Evolutionary conservation across 352 stramenopile species (phyloP), one percentile per base, ranked within the genome.

Genomic region (Phytophthora podocarpi): DNA sequence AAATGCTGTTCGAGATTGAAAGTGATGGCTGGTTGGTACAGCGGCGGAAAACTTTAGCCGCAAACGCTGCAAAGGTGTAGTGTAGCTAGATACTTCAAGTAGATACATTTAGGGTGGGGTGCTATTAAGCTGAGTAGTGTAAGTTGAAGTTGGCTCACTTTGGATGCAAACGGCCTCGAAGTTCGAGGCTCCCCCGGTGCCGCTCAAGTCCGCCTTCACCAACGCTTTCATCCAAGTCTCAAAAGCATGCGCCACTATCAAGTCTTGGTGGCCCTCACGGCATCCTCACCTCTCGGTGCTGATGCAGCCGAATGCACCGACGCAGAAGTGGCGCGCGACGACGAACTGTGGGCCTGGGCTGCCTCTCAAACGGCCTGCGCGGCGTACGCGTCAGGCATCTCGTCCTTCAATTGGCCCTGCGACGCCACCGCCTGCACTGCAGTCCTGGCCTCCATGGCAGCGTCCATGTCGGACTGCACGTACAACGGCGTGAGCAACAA

Each of bases 401-500:
- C 23, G 5, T 24, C 37, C 34, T 48, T 70, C 27, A 32, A 48
- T 35, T 49, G 21, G 12, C 62, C 62, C 1, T 70, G 62, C 35
- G 21, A 31, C 12, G 61, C 61, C 20, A 52, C 53, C 0, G 47
- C 31, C 39, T 70, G 62, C 48, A 34, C 55, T 2, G 12, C 54
- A 1, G 48, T 70, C 4, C n/a, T 70, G 20, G 5, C 26, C 5
- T n/a, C 20, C 11, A 47, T 72, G 56, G 34, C 37, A 16, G 39
- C 28, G 15, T 46, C 35, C 20, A 16, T 72, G 16, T 52, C 63
- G 7, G 46, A 59, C 56, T 72, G 56, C 41, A 61, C 36, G 23
- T 70, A 66, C 55, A 58, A 23, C 43, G 57, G 57, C 4, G 48
- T 59, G 5, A 67, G 56, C 56, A 64, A 67, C 63, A 67, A 67